Percentiles rank a stretch among this genome's conserved stretches.
phyloP scores from a whole-genome alignment of 2,329 filamentous ascomycete genomes.

The Coniochaeta ligniaria region DNA sequence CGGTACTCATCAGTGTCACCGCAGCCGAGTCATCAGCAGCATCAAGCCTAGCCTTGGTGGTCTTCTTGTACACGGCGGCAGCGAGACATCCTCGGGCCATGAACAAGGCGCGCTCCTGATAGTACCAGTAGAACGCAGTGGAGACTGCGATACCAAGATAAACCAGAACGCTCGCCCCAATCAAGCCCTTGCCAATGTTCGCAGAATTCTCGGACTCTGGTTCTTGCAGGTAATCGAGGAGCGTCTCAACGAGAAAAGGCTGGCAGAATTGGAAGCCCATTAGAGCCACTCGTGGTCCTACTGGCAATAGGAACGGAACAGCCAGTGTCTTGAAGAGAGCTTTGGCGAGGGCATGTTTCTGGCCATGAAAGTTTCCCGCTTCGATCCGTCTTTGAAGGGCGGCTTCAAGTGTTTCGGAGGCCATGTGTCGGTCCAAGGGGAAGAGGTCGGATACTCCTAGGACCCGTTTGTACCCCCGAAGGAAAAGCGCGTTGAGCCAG shows the following conservation, averaged over 20 bases:
- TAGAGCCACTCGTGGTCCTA: slow-evolving; percentile 27
- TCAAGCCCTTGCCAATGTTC: slow-evolving; percentile 23
- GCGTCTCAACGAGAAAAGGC: slow-evolving; percentile 32
- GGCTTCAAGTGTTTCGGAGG: slow-evolving; percentile 11
- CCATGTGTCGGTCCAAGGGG: slow-evolving; percentile 17
- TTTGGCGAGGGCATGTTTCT: slow-evolving; percentile 20
- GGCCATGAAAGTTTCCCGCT: slow-evolving; percentile 5
- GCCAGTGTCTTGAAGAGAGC: slow-evolving; percentile 21
- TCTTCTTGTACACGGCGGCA: slow-evolving; percentile 23
- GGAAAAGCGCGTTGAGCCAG: slow-evolving; percentile 23
- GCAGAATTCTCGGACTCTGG: slow-evolving; percentile 12
- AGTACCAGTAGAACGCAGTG: slow-evolving; percentile 24
- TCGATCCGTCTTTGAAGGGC: slow-evolving; percentile 7
- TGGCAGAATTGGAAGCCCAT: slow-evolving; percentile 34
- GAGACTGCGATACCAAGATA: slow-evolving; percentile 26
- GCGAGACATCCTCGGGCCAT: slow-evolving; percentile 22
- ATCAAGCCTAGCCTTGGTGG: slow-evolving; percentile 16
- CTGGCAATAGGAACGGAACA: slow-evolving; percentile 23
- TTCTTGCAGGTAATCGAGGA: slow-evolving; percentile 24
- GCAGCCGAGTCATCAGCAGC: slow-evolving; percentile 21
- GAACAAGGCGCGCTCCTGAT: slow-evolving; percentile 17
- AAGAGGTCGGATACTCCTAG: slow-evolving; percentile 23
- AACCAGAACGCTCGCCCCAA: slow-evolving; percentile 22
- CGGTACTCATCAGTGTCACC: slow-evolving; percentile 30
- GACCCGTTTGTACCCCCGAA: slow-evolving; percentile 22